Evolutionary conservation across 2,329 filamentous ascomycete genomes (phyloP).

Genomic region (Ophiostoma triangulosporum): DNA sequence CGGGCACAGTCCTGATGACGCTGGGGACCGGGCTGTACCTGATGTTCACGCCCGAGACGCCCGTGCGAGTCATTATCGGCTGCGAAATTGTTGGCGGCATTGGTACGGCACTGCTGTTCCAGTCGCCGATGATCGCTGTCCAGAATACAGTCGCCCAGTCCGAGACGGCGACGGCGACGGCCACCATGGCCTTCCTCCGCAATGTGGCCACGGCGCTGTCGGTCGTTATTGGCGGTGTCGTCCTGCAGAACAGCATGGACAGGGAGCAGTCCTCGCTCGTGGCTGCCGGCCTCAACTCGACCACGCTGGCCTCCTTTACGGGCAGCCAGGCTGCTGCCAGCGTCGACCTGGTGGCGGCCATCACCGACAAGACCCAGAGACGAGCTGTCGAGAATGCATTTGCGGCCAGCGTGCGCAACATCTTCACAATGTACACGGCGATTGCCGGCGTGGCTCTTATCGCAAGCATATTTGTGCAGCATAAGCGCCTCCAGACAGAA

Average conservation of each 20-base stretch:
- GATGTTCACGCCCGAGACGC: conserved; percentile 32
- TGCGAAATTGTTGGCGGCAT: conserved; percentile 43
- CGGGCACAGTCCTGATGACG: conserved; percentile 35
- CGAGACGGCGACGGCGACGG: conserved; percentile 45
- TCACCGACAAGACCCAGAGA: conserved; percentile 5
- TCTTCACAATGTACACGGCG: conserved; percentile 8
- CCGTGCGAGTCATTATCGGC: conserved; percentile 28
- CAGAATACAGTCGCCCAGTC: conserved; percentile 41
- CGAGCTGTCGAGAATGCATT: conserved; percentile 6
- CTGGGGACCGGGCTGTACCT: conserved; percentile 42
- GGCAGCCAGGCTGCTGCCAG: conserved; percentile 47
- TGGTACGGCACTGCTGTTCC: conserved; percentile 45
- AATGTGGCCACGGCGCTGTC: conserved; percentile 52
- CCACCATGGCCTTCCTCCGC: conserved; percentile 41
- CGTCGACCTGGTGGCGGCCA: conserved; percentile 41
- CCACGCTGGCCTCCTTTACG: conserved; percentile 25
- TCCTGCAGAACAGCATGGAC: conserved; percentile 65
- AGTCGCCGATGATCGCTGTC: conserved; percentile 44
- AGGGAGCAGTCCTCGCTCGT: conserved; percentile 24
- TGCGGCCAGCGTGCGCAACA: conserved; percentile 5
- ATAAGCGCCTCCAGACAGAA: conserved; percentile 5
- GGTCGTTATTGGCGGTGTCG: conserved; percentile 61
- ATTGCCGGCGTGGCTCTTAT: conserved; percentile 3
- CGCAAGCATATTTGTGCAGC: conserved; percentile 7
- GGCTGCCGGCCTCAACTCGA: conserved; percentile 14